A percentile compares a stretch with the other conserved stretches of the same genome.
Conservation (phyloP, 345 rosid species). For the Gossypium herbaceum region DNA sequence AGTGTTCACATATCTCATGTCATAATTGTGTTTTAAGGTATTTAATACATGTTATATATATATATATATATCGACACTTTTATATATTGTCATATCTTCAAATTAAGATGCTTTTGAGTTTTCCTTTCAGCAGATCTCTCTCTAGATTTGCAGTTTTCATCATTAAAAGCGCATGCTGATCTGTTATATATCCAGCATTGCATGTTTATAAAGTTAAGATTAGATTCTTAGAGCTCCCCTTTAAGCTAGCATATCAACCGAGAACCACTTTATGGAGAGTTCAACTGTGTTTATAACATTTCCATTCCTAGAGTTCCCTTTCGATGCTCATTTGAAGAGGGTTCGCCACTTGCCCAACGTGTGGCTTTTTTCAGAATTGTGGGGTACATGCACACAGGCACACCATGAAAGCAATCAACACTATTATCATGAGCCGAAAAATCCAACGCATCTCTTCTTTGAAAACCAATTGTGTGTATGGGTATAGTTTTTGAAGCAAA, state of each 20-base stretch:
- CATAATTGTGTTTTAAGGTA: not conserved
- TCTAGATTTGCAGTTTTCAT: not conserved
- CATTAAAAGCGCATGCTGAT: not conserved
- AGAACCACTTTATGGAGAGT: not conserved
- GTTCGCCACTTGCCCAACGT: not conserved
- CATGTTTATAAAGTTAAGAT: constrained; percentile 1
- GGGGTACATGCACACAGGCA: not conserved
- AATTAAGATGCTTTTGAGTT: not conserved
- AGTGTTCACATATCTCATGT: too few relatives aligned
- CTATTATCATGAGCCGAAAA: not conserved
- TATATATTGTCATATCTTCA: not conserved
- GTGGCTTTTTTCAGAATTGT: not conserved
- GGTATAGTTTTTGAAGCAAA: not conserved
- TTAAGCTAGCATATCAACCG: constrained; percentile 4
- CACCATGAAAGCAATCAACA: not conserved
- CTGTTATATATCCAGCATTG: not conserved
- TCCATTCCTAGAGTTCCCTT: not conserved
- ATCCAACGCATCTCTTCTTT: not conserved
- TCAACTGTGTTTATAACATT: not conserved
- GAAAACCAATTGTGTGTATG: not conserved
- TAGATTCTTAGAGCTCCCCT: not conserved
- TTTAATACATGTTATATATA: not conserved
- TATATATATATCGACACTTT: not conserved
- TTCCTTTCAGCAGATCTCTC: not conserved
- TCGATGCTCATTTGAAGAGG: not conserved